phyloP scores from a whole-genome alignment of 345 rosid genomes.

The Hibiscus tridactylites region DNA sequence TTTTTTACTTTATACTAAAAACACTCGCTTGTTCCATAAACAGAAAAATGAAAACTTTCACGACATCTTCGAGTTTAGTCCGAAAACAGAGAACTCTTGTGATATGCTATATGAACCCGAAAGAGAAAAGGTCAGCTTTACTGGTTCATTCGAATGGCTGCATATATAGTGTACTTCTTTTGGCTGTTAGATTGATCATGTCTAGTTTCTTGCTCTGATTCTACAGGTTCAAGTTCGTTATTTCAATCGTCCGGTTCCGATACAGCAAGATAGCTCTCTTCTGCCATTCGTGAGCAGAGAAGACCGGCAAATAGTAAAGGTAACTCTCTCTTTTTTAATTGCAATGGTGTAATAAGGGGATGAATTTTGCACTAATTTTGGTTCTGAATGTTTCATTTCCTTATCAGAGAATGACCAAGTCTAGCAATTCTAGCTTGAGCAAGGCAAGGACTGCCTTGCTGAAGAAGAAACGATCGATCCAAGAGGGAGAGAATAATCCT shows the following conservation, averaged over 20 bases:
- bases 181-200: too few relatives aligned
- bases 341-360: neutral
- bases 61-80: neutral
- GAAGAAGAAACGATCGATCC: conserved; percentile 1
- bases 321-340: neutral
- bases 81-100: neutral
- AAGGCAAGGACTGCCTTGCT: conserved; percentile 12
- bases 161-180: neutral
- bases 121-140: neutral
- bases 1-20: neutral
- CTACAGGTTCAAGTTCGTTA: neutral
- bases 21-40: neutral
- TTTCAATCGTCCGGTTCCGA: neutral
- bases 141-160: neutral
- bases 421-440: conserved; percentile 3
- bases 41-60: conserved; percentile 4
- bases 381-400: neutral
- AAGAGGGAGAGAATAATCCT: too few relatives aligned
- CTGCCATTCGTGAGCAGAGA: too few relatives aligned
- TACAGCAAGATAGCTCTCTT: neutral
- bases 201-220: neutral
- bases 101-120: neutral
- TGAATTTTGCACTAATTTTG: neutral
- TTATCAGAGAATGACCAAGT: neutral
- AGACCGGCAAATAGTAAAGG: neutral